Evolutionary conservation across 352 stramenopile species (phyloP).

Genomic region (Pythium apleroticum): DNA sequence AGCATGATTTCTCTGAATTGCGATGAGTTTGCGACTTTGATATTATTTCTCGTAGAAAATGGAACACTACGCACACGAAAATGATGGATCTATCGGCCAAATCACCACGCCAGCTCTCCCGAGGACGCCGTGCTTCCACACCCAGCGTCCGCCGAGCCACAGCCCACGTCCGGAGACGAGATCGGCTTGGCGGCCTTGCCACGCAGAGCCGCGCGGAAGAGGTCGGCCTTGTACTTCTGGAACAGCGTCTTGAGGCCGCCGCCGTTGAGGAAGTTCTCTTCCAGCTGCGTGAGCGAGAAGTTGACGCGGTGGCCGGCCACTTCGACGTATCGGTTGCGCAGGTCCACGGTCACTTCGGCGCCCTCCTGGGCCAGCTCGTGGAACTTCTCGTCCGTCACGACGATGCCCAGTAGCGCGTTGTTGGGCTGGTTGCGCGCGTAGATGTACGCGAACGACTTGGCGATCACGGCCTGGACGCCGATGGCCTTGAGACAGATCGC

Average conservation of each 20-base stretch:
- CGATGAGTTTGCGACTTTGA: not conserved
- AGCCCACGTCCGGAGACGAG: constrained; percentile 57
- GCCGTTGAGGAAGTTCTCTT: constrained; percentile 81
- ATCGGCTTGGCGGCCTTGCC: constrained; percentile 65
- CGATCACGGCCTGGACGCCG: constrained; percentile 77
- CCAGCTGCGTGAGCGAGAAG: constrained; percentile 74
- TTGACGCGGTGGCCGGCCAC: constrained; percentile 58
- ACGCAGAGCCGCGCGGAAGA: constrained; percentile 78
- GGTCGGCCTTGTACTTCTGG: constrained; percentile 82
- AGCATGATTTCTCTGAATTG: not conserved
- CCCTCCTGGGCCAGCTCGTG: constrained; percentile 68
- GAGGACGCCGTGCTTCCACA: constrained; percentile 12
- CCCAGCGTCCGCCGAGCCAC: constrained; percentile 25
- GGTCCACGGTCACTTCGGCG: constrained; percentile 66
- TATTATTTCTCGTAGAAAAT: constrained; percentile 19
- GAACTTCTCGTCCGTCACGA: constrained; percentile 81
- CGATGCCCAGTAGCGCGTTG: constrained; percentile 78
- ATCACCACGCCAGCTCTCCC: constrained; percentile 20
- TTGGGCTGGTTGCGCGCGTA: constrained; percentile 86
- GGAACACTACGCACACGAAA: constrained; percentile 2
- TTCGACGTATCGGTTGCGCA: constrained; percentile 64
- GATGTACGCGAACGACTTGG: constrained; percentile 87
- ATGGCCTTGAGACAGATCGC: constrained; percentile 82
- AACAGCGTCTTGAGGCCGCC: constrained; percentile 75
- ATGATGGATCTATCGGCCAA: constrained; percentile 1